Evolutionary conservation across 2,329 filamentous ascomycete genomes (phyloP).

Genomic region (Penicillium sp.): DNA sequence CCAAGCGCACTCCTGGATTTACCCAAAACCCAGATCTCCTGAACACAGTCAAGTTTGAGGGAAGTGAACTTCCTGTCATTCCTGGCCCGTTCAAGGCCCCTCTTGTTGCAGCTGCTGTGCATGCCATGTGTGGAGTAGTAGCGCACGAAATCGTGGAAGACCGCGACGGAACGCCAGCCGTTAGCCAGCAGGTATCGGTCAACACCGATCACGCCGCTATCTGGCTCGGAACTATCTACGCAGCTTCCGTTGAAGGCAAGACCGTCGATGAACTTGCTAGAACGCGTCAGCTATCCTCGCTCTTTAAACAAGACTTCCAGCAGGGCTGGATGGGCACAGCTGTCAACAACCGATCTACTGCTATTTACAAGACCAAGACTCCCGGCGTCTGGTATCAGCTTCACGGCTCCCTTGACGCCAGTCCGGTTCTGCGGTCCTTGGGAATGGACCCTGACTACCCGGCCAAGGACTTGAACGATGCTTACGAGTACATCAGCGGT

Average conservation of each 20-base stretch:
- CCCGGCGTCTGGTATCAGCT: slow-evolving; percentile 50
- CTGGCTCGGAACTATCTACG: slow-evolving; percentile 43
- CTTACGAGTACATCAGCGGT: slow-evolving; percentile 8
- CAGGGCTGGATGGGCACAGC: slow-evolving; percentile 33
- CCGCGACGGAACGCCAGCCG: slow-evolving; percentile 6
- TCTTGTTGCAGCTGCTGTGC: slow-evolving; percentile 40
- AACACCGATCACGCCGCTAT: slow-evolving; percentile 49
- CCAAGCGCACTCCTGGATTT: slow-evolving; percentile 40
- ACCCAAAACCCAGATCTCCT: slow-evolving; percentile 30
- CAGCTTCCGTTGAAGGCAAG: slow-evolving; percentile 38
- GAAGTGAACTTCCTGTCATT: slow-evolving; percentile 38
- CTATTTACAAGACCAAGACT: slow-evolving; percentile 49
- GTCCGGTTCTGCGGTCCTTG: slow-evolving; percentile 45
- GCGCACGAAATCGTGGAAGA: slow-evolving; percentile 37
- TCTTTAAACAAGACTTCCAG: slow-evolving; percentile 39
- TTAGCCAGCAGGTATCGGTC: slow-evolving; percentile 33
- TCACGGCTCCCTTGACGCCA: slow-evolving; percentile 49
- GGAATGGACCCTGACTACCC: slow-evolving; percentile 39
- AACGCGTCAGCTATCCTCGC: slow-evolving; percentile 27
- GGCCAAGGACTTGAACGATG: not conserved
- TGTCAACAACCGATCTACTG: slow-evolving; percentile 43
- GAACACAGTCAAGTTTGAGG: slow-evolving; percentile 38
- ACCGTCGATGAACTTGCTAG: slow-evolving; percentile 28
- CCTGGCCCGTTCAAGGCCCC: slow-evolving; percentile 45
- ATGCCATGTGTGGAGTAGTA: slow-evolving; percentile 43